Evolutionary conservation across 257 asterid genomes (phyloP).

Genomic region (Jacaranda copaia): DNA sequence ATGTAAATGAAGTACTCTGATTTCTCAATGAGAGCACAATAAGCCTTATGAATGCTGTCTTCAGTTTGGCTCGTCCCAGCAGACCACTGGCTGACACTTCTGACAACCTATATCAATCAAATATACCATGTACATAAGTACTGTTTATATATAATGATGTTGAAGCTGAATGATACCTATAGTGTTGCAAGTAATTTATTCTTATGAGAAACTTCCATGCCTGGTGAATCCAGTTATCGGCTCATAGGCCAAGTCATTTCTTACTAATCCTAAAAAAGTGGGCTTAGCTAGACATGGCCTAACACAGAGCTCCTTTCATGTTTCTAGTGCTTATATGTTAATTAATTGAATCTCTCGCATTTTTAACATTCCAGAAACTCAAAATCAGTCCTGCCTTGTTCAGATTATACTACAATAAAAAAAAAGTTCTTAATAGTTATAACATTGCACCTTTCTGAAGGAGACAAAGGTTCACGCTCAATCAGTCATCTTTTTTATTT

Average conservation of each 20-base stretch:
- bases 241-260: background rate
- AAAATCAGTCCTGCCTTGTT: background rate
- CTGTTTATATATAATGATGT: background rate
- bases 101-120: constrained; percentile 64
- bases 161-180: background rate
- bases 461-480: constrained; percentile 9
- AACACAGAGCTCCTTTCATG: background rate
- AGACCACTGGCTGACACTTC: constrained; percentile 99
- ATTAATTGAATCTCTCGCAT: background rate
- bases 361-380: constrained; percentile 12
- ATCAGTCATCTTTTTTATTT: constrained; percentile 17
- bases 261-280: background rate
- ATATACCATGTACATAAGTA: constrained; percentile 11
- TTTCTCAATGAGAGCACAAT: constrained; percentile 86
- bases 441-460: background rate
- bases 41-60: constrained; percentile 96
- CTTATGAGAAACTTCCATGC: constrained; percentile 15
- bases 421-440: background rate
- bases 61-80: constrained; percentile 95
- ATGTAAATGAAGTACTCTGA: constrained; percentile 89
- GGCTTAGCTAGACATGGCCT: background rate
- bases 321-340: background rate
- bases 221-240: background rate
- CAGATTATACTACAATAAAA: background rate
- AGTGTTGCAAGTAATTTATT: background rate